These are phyloP conservation scores for Arthrinium phaeospermum DNA, from an alignment of 2,329 filamentous ascomycete species.

Conservation along the genomic window DNA sequence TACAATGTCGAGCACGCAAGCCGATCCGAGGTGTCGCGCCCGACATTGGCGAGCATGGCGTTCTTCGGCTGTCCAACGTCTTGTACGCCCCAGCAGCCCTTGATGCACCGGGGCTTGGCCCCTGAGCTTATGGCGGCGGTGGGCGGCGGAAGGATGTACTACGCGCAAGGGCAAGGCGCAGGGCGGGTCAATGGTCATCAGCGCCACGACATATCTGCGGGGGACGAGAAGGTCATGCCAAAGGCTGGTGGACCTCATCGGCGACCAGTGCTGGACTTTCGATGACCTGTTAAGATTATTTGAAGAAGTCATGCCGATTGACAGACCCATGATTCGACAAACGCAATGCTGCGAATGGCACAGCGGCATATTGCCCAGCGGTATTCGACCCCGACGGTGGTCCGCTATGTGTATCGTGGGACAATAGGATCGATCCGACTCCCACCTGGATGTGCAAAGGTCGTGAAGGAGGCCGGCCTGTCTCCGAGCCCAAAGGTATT, in stretches of 20 bases:
- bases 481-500: not conserved
- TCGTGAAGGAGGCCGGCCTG: not conserved
- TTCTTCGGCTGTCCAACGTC: not conserved
- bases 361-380: slow-evolving; percentile 28
- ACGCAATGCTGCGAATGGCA: slow-evolving; percentile 33
- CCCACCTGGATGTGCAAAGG: not conserved
- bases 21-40: not conserved
- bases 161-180: slow-evolving; percentile 38
- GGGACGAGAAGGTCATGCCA: slow-evolving; percentile 32
- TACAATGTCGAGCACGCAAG: slow-evolving; percentile 36
- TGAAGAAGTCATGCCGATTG: slow-evolving; percentile 33
- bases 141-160: slow-evolving; percentile 27
- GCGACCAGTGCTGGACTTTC: slow-evolving; percentile 31
- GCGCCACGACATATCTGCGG: slow-evolving; percentile 39
- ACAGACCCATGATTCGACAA: slow-evolving; percentile 28
- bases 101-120: slow-evolving; percentile 33
- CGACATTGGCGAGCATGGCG: not conserved
- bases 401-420: not conserved
- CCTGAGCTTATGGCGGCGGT: slow-evolving; percentile 29
- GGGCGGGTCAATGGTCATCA: slow-evolving; percentile 36
- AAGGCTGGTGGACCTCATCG: slow-evolving; percentile 32
- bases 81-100: not conserved
- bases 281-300: slow-evolving; percentile 32
- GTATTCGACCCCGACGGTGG: not conserved
- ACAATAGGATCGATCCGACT: not conserved